phyloP scores from a whole-genome alignment of 352 stramenopile genomes.

The Globisporangium echinulatum region DNA sequence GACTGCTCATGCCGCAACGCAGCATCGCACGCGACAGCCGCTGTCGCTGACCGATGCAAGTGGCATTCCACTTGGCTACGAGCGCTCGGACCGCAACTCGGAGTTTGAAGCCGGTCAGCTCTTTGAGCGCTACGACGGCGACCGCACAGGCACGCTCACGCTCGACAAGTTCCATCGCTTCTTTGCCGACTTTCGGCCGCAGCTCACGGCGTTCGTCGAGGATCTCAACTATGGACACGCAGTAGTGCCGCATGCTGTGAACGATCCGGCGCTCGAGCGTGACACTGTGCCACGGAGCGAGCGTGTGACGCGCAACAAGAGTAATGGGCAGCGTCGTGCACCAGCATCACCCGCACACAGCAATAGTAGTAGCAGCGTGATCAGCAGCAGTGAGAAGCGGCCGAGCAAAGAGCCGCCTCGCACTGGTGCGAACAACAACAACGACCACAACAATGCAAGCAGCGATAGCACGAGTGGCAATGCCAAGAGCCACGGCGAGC shows the following conservation, averaged over 20 bases:
- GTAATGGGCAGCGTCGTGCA: no score
- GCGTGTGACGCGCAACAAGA: no score
- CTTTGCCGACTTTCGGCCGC: slow-evolving; percentile 64
- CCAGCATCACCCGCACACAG: neutral
- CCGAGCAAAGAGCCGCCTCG: no score
- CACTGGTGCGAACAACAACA: neutral
- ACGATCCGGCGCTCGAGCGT: no score
- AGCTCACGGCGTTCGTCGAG: slow-evolving; percentile 49
- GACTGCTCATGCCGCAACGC: neutral
- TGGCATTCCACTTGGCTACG: slow-evolving; percentile 66
- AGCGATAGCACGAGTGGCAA: neutral
- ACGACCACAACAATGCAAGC: neutral
- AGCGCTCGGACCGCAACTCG: slow-evolving; percentile 63
- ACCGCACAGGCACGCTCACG: slow-evolving; percentile 47
- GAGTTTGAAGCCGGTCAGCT: slow-evolving; percentile 83
- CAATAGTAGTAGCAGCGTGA: neutral
- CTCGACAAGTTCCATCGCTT: slow-evolving; percentile 67
- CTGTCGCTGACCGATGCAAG: slow-evolving; percentile 58
- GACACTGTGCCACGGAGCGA: no score
- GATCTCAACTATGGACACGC: neutral
- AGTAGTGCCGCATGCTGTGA: neutral
- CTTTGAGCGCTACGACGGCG: slow-evolving; percentile 73
- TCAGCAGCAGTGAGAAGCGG: neutral
- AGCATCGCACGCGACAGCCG: slow-evolving; percentile 17
- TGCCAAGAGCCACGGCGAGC: slow-evolving; percentile 8